Conservation (phyloP, 129 eudicot species). For the Solidago caesia region DNA sequence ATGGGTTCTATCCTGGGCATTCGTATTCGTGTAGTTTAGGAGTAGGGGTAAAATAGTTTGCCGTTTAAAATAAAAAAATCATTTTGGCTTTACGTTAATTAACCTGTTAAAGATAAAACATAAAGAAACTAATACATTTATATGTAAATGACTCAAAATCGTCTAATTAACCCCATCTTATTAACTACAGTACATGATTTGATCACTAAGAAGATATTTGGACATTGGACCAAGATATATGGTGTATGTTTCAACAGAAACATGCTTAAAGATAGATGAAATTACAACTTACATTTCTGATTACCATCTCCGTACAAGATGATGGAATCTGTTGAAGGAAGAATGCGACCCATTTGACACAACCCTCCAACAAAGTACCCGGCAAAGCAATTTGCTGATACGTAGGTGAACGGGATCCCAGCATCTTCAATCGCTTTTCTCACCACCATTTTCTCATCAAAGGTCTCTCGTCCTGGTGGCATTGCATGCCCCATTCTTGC, state of each 20-base stretch:
- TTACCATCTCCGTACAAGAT: constrained; percentile 53
- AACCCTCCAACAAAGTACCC: constrained; percentile 56
- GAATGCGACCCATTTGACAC: constrained; percentile 45
- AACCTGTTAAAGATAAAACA: no score
- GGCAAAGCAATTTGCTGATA: constrained; percentile 46
- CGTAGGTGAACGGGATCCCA: constrained; percentile 45
- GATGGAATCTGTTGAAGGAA: constrained; percentile 55
- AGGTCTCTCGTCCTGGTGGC: constrained; percentile 46
- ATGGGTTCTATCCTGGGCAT: no score
- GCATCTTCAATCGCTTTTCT: constrained; percentile 52
- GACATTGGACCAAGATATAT: no score
- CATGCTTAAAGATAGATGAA: neutral
- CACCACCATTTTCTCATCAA: constrained; percentile 47
- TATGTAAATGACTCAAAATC: neutral
- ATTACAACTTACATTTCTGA: constrained; percentile 40
- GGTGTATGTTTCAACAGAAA: no score
- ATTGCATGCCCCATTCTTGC: constrained; percentile 45
- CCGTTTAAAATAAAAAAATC: no score
- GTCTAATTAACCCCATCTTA: no score
- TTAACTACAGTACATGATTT: no score
- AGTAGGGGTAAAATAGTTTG: no score
- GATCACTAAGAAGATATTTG: no score
- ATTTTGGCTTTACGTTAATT: no score
- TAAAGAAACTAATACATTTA: no score
- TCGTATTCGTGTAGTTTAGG: no score